Evolutionary conservation across 371 early-diverging fungal genomes (phyloP), one percentile per base, ranked within the genome.

Genomic region (Dinochytrium kinnereticum): DNA sequence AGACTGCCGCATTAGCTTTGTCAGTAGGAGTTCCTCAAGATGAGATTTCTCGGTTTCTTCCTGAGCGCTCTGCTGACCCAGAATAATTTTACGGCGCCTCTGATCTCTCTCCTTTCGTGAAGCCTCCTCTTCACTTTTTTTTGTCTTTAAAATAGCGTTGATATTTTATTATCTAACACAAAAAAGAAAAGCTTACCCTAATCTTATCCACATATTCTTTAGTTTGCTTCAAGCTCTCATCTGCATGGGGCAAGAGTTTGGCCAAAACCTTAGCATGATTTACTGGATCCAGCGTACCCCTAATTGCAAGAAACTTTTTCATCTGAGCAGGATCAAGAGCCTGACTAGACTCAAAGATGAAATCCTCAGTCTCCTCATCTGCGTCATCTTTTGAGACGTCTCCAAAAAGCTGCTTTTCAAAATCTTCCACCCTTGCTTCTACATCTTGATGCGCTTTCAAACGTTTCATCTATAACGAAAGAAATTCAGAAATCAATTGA

Each of bases 1-100:
- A 13, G 87, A 86, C 68, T 85, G 83, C 17, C 85, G 70, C 77
- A 82, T 71, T 13, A 87, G 78, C 57, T 82, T 85, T 13, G 81
- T 40, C 0, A 82, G 68, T 28, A 85, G 72, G 17, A 82, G 57
- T 24, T 83, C 76, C 57, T 87, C 85, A 49, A 83, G 53, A 24
- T 79, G 77, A 21, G 75, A 55, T 39, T 68, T 73, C 50, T 85
- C 80, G 49, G 73, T 66, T 44, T 78, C 81, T 49, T 86, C 84
- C 59, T 85, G 78, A 28, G 75, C 77, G 26, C 78, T 64, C 66
- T 85, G 81, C 31, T 84, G 78, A 10, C 73, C 79, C 30, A 87
- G 70, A 17, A 86, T 50, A 19, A 78, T 71, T 66, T 84, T 81
- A 2, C 84, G 66, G 0, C 85, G 76, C 1, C 82, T 59, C 59